Evolutionary conservation across 805 yeast species (phyloP).

Genomic region (Hanseniaspora mollemarum): DNA sequence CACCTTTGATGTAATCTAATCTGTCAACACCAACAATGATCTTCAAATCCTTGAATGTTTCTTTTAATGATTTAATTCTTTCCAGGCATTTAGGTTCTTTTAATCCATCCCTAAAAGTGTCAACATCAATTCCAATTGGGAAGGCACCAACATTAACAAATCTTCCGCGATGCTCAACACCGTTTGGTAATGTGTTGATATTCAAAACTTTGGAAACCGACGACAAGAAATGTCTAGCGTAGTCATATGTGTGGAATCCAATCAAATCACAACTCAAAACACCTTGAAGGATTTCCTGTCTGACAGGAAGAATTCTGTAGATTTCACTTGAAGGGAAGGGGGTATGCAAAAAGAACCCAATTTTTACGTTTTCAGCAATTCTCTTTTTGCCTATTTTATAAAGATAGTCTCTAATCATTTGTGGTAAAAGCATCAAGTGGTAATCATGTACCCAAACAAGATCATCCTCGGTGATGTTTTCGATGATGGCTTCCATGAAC

Average conservation of each 20-base stretch:
- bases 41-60: conserved; percentile 63
- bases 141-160: conserved; percentile 85
- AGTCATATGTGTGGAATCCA: conserved; percentile 98
- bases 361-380: conserved; percentile 44
- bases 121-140: conserved; percentile 98
- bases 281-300: conserved; percentile 83
- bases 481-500: conserved; percentile 65
- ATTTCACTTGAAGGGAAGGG: conserved; percentile 97
- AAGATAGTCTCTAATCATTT: conserved; percentile 61
- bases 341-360: conserved; percentile 92
- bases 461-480: conserved; percentile 66
- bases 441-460: conserved; percentile 97
- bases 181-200: conserved; percentile 79
- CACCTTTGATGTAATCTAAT: conserved; percentile 93
- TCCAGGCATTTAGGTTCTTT: conserved; percentile 48
- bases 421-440: conserved; percentile 90
- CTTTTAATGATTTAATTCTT: conserved; percentile 52
- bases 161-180: conserved; percentile 66
- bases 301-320: conserved; percentile 87
- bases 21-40: conserved; percentile 95
- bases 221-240: conserved; percentile 88
- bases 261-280: conserved; percentile 86
- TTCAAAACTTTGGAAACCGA: conserved; percentile 76
- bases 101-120: conserved; percentile 73
- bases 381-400: conserved; percentile 18